phyloP scores from a whole-genome alignment of 2,329 filamentous ascomycete species.

The Aspergillus sp. region DNA sequence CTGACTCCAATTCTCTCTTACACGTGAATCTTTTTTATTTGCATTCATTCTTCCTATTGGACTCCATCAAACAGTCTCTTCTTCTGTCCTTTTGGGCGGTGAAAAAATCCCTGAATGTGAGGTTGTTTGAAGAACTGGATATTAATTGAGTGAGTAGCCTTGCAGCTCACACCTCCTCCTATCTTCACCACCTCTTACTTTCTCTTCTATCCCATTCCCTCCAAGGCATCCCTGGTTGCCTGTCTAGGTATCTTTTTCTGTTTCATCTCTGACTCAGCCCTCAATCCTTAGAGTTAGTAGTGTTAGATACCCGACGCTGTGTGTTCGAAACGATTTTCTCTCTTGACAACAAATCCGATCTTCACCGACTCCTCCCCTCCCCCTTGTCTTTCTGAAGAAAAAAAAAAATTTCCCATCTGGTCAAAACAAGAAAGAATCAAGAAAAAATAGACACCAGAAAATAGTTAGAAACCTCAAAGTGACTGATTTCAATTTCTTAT shows the following conservation, averaged over 20 bases:
- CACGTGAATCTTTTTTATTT: background rate
- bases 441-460: too few species aligned
- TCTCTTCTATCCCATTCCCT: background rate
- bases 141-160: background rate
- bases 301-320: conserved; percentile 1
- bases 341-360: conserved; percentile 8
- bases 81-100: background rate
- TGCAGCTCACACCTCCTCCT: background rate
- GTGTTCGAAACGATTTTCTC: background rate
- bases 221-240: background rate
- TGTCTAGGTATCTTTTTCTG: background rate
- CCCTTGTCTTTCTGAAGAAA: too few species aligned
- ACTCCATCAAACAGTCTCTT: too few species aligned
- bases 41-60: too few species aligned
- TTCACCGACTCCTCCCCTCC: conserved; percentile 15
- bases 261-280: background rate
- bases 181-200: background rate
- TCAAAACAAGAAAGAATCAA: too few species aligned
- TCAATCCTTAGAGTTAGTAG: background rate
- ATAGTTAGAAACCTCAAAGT: too few species aligned
- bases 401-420: too few species aligned
- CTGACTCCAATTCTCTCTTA: background rate
- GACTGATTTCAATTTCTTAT: conserved; percentile 15
- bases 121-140: too few species aligned
- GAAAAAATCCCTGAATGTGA: background rate